Conservation (phyloP, 2,329 filamentous ascomycete genomes). For the Phialemoniopsis sp. region DNA sequence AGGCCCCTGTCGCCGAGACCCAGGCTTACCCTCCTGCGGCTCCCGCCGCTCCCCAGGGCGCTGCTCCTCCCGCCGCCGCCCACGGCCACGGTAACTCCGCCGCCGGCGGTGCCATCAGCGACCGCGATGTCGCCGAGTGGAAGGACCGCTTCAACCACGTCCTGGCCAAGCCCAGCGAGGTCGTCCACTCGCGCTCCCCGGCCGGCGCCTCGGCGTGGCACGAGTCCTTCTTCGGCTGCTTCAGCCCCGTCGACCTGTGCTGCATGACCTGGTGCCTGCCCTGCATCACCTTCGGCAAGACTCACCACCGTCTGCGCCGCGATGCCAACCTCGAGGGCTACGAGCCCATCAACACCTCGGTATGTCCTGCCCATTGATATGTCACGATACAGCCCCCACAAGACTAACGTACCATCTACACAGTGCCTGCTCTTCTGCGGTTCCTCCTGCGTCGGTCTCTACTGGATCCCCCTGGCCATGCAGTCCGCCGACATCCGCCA, state of each 20-base stretch:
- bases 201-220: conserved; percentile 30
- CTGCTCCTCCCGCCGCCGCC: too few species aligned
- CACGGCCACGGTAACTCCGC: too few species aligned
- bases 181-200: conserved; percentile 36
- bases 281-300: conserved; percentile 45
- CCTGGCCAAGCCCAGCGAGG: conserved; percentile 33
- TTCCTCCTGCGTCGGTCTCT: conserved; percentile 30
- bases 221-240: conserved; percentile 37
- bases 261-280: conserved; percentile 40
- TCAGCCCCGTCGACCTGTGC: conserved; percentile 37
- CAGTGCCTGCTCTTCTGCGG: conserved; percentile 40
- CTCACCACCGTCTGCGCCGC: conserved; percentile 38
- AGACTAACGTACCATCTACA: not conserved
- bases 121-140: conserved; percentile 39
- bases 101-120: conserved; percentile 27
- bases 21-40: too few species aligned
- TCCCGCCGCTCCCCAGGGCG: too few species aligned
- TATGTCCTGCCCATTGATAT: conserved; percentile 19
- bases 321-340: conserved; percentile 34
- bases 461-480: conserved; percentile 37
- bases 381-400: not conserved
- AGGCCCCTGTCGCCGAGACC: too few species aligned
- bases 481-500: conserved; percentile 39
- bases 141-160: conserved; percentile 37
- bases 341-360: conserved; percentile 40